These are phyloP conservation scores for Solanum virginianum DNA, from an alignment of 257 asterid genomes.

Conservation along the genomic window DNA sequence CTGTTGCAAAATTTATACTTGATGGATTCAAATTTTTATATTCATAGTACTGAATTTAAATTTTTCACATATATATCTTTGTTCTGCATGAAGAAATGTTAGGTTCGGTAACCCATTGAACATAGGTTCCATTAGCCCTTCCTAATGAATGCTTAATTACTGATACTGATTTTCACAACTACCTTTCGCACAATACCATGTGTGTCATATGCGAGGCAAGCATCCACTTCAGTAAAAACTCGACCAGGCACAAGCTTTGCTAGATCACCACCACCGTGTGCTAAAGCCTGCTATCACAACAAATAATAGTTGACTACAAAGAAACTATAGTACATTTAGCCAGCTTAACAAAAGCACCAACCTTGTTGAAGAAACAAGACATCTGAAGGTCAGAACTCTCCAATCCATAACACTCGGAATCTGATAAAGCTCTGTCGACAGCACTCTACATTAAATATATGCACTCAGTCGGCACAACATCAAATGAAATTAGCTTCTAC, in stretches of 20 bases:
- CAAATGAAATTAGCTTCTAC: neutral
- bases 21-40: neutral
- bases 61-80: neutral
- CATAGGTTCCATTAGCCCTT: neutral
- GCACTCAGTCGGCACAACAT: neutral
- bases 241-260: slow-evolving; percentile 95
- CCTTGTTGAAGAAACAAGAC: slow-evolving; percentile 81
- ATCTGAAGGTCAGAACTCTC: slow-evolving; percentile 51
- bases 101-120: neutral
- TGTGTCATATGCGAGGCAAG: slow-evolving; percentile 89
- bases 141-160: neutral
- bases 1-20: neutral
- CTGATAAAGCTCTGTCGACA: slow-evolving; percentile 82
- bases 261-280: slow-evolving; percentile 84
- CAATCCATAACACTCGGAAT: slow-evolving; percentile 51
- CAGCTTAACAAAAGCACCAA: slow-evolving; percentile 3
- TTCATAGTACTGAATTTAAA: neutral
- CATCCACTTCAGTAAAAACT: slow-evolving; percentile 97
- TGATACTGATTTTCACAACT: neutral
- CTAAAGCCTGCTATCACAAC: slow-evolving; percentile 49
- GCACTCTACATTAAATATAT: slow-evolving; percentile 46
- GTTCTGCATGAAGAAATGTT: neutral
- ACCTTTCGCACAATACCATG: slow-evolving; percentile 71
- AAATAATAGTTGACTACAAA: neutral
- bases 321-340: neutral